Percentiles rank a stretch among this genome's conserved stretches.
These are phyloP conservation scores for Colletotrichum abscissum DNA, from an alignment of 2,329 filamentous ascomycete species.

Conservation along the genomic window DNA sequence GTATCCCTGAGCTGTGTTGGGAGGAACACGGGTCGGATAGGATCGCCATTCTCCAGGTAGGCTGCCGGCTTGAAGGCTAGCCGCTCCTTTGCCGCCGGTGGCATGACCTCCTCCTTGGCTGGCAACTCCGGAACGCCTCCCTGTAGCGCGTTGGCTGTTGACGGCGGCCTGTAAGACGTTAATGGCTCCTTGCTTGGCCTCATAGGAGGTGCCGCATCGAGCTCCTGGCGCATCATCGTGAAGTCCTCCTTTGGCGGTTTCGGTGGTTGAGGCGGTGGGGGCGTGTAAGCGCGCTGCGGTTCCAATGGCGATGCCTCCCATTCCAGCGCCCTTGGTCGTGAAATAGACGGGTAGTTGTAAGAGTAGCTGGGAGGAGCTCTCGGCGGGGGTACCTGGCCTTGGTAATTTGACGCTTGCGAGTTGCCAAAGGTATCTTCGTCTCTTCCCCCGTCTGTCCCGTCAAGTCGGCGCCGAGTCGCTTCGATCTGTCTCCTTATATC, in stretches of 20 bases:
- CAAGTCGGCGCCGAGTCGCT: conserved; percentile 59
- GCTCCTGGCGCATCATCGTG: conserved; percentile 13
- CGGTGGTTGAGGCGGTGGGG: conserved; percentile 44
- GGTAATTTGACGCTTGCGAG: conserved; percentile 37
- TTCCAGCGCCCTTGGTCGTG: conserved; percentile 60
- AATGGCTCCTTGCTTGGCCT: conserved; percentile 32
- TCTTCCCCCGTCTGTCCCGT: conserved; percentile 45
- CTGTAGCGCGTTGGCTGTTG: background rate
- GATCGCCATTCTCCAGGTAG: conserved; percentile 89
- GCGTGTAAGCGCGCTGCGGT: conserved; percentile 27
- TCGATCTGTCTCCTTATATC: conserved; percentile 65
- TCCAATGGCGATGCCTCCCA: conserved; percentile 49
- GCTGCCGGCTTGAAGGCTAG: conserved; percentile 87
- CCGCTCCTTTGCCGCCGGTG: conserved; percentile 61
- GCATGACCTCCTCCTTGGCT: conserved; percentile 45
- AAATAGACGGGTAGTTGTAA: conserved; percentile 69
- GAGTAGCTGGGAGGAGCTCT: conserved; percentile 35
- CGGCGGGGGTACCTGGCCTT: conserved; percentile 36
- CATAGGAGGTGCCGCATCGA: conserved; percentile 26
- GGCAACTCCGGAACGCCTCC: conserved; percentile 46
- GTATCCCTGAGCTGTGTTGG: conserved; percentile 77
- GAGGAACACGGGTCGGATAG: conserved; percentile 88
- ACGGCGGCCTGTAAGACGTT: conserved; percentile 10
- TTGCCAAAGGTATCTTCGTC: conserved; percentile 37
- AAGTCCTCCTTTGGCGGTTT: conserved; percentile 45